These are phyloP conservation scores for Polytrichum formosum DNA, from an alignment of 225 moss, liverwort and hornwort species.

Conservation along the genomic window DNA sequence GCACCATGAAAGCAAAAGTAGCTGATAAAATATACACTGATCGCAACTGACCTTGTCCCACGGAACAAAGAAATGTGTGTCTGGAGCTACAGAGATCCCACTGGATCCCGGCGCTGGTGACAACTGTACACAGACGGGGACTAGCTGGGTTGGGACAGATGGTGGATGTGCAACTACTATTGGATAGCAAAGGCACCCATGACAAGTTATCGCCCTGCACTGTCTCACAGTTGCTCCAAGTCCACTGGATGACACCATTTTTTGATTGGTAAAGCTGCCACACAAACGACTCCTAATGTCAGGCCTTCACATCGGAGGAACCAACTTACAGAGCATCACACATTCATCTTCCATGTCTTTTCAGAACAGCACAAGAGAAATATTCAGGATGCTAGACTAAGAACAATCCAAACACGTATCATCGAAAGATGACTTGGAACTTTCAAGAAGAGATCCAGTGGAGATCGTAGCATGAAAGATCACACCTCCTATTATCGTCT, in stretches of 20 bases:
- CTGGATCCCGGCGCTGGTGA: slow-evolving; percentile 59
- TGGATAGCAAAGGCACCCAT: slow-evolving; percentile 42
- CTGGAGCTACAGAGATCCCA: slow-evolving; percentile 60
- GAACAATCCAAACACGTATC: too few relatives aligned
- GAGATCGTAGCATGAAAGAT: too few relatives aligned
- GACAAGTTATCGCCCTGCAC: slow-evolving; percentile 31
- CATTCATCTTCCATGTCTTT: too few relatives aligned
- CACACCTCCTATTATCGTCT: too few relatives aligned
- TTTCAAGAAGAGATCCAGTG: background rate
- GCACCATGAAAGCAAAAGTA: background rate
- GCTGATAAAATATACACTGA: background rate
- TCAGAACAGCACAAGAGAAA: too few relatives aligned
- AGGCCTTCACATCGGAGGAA: background rate
- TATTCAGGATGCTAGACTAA: too few relatives aligned
- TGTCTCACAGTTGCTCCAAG: slow-evolving; percentile 51
- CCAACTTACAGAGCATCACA: background rate
- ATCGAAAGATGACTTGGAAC: too few relatives aligned
- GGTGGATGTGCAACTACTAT: slow-evolving; percentile 39
- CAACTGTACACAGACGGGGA: slow-evolving; percentile 66
- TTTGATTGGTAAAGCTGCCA: slow-evolving; percentile 32
- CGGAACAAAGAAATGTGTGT: slow-evolving; percentile 70
- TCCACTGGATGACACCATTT: slow-evolving; percentile 47
- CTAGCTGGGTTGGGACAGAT: slow-evolving; percentile 44
- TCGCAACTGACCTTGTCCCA: slow-evolving; percentile 55
- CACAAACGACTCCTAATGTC: background rate